A percentile compares a stretch with the other conserved stretches of the same genome.
Conservation (phyloP, 1,284 basidiomycete genomes). For the Veloporphyrellus conicus region DNA sequence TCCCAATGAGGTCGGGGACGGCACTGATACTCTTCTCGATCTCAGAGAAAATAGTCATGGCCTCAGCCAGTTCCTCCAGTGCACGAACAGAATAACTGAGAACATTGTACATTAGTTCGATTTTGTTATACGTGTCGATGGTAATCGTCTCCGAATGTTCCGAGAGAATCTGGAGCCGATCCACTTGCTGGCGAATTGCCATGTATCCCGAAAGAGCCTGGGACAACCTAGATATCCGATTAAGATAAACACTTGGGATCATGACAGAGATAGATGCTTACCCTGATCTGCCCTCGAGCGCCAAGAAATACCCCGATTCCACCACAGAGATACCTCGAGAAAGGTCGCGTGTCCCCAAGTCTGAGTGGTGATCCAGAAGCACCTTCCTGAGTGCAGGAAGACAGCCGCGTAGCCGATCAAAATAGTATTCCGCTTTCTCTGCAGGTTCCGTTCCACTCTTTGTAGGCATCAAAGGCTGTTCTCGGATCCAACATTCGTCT, state of each 20-base stretch:
- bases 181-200: constrained; percentile 13
- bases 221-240: constrained; percentile 37
- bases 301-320: constrained; percentile 72
- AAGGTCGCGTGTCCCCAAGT: constrained; percentile 82
- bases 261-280: constrained; percentile 25
- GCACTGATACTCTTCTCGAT: constrained; percentile 29
- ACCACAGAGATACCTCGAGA: constrained; percentile 75
- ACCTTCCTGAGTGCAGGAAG: constrained; percentile 68
- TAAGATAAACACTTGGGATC: neutral
- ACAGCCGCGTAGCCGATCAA: constrained; percentile 63
- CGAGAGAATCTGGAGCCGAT: constrained; percentile 22
- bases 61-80: constrained; percentile 41
- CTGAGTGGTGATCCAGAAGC: constrained; percentile 71
- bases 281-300: constrained; percentile 50
- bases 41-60: constrained; percentile 33
- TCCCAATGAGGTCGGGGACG: constrained; percentile 31
- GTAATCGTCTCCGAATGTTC: constrained; percentile 22
- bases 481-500: constrained; percentile 63
- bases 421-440: constrained; percentile 62
- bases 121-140: constrained; percentile 13
- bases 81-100: constrained; percentile 30
- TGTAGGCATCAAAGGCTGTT: constrained; percentile 48
- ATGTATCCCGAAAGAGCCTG: constrained; percentile 21
- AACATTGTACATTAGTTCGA: constrained; percentile 29
- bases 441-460: constrained; percentile 19